phyloP scores from a whole-genome alignment of 768 basidiomycete species.

The Calocera viscosa region DNA sequence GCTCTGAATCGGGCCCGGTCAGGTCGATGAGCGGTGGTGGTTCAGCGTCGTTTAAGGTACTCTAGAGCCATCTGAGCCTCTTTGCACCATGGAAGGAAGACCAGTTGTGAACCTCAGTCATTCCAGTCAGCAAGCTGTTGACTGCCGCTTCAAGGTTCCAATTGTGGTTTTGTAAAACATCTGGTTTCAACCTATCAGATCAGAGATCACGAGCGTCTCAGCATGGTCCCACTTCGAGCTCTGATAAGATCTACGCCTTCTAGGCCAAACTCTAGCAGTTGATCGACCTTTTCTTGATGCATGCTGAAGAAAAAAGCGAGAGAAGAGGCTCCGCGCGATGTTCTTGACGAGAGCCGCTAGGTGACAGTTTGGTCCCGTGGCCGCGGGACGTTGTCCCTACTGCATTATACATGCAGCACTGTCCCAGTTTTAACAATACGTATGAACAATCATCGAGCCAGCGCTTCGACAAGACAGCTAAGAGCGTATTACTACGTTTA shows the following conservation, averaged over 20 bases:
- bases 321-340: no score
- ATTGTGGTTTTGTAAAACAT: not conserved
- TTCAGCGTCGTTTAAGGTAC: not conserved
- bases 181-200: not conserved
- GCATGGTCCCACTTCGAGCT: not conserved
- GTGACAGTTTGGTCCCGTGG: not conserved
- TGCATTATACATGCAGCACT: not conserved
- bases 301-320: not conserved
- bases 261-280: not conserved
- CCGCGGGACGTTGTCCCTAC: not conserved
- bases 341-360: no score
- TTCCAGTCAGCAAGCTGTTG: not conserved
- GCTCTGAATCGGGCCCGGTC: not conserved
- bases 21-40: not conserved
- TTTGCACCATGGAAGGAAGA: not conserved
- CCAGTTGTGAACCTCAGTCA: not conserved
- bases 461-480: not conserved
- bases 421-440: not conserved
- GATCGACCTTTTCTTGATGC: not conserved
- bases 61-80: not conserved
- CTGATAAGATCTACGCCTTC: not conserved
- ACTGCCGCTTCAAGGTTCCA: not conserved
- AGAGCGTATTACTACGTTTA: slow-evolving; percentile 1
- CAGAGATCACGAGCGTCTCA: not conserved
- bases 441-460: not conserved